phyloP scores from a whole-genome alignment of 805 yeast genomes.

The Starmerella riodocensis region DNA sequence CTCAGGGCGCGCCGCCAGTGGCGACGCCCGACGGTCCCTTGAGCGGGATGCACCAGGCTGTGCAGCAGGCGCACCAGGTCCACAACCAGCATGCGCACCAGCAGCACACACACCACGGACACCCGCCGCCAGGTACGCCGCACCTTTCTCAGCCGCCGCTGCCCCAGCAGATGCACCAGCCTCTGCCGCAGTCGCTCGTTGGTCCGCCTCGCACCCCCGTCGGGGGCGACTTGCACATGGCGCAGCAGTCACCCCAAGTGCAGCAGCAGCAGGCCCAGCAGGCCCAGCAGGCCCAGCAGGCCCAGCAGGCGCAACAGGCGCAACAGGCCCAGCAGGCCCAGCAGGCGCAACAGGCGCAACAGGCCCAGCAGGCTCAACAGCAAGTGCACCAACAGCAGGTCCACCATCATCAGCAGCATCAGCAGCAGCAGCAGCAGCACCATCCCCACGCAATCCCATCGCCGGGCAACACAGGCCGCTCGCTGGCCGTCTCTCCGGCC shows the following conservation, averaged over 20 bases:
- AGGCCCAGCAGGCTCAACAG: conserved; percentile 3
- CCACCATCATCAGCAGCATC: not conserved
- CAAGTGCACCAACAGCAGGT: conserved; percentile 4
- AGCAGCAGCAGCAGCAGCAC: not conserved
- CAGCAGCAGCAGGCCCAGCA: not conserved
- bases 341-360: not conserved
- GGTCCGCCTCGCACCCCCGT: too few relatives aligned
- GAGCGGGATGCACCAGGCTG: conserved; percentile 6
- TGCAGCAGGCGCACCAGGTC: not conserved
- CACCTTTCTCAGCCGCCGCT: too few relatives aligned
- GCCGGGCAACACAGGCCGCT: not conserved
- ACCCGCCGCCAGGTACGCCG: too few relatives aligned
- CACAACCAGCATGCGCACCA: too few relatives aligned
- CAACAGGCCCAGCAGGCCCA: not conserved
- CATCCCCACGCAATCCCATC: not conserved
- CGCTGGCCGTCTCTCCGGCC: not conserved
- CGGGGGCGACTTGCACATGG: too few relatives aligned
- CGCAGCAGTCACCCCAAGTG: not conserved
- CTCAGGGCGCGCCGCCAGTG: conserved; percentile 7
- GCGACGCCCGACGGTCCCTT: conserved; percentile 4
- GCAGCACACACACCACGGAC: too few relatives aligned
- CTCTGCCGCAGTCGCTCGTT: too few relatives aligned
- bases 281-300: not conserved
- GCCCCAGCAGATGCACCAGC: too few relatives aligned
- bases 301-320: not conserved